A percentile compares a stretch with the other conserved stretches of the same genome.
These are phyloP conservation scores for Aspergillus pseudonomiae DNA, from an alignment of 2,329 filamentous ascomycete species.

Conservation along the genomic window DNA sequence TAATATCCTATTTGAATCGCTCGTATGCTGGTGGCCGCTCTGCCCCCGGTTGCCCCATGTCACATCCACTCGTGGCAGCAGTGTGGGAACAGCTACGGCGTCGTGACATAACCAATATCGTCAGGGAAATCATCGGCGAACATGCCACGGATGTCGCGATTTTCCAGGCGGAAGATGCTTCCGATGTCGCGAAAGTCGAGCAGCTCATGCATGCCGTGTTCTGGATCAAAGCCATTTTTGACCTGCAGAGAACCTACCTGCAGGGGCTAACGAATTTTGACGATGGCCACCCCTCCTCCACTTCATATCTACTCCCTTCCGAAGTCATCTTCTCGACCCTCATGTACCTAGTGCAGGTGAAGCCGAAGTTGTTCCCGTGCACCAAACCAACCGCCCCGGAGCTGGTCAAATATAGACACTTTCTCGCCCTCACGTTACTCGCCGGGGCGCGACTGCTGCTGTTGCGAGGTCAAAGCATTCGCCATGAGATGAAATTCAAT, in stretches of 20 bases:
- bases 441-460: constrained; percentile 39
- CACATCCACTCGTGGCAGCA: constrained; percentile 37
- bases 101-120: constrained; percentile 36
- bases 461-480: constrained; percentile 31
- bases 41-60: constrained; percentile 24
- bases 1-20: constrained; percentile 2
- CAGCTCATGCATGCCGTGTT: constrained; percentile 32
- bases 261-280: constrained; percentile 30
- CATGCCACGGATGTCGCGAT: constrained; percentile 34
- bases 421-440: constrained; percentile 32
- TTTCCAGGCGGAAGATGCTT: constrained; percentile 26
- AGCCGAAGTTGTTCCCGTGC: constrained; percentile 34
- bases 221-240: constrained; percentile 43
- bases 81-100: constrained; percentile 40
- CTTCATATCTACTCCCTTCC: constrained; percentile 34
- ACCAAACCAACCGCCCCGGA: constrained; percentile 28
- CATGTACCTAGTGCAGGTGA: constrained; percentile 39
- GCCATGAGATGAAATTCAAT: constrained; percentile 30
- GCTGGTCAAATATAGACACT: constrained; percentile 21
- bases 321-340: constrained; percentile 37
- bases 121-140: constrained; percentile 40
- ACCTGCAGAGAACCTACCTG: constrained; percentile 39
- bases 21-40: constrained; percentile 18
- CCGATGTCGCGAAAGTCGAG: constrained; percentile 22
- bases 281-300: constrained; percentile 34